Conservation (phyloP, 768 basidiomycete genomes). For the Pisolithus orientalis region DNA sequence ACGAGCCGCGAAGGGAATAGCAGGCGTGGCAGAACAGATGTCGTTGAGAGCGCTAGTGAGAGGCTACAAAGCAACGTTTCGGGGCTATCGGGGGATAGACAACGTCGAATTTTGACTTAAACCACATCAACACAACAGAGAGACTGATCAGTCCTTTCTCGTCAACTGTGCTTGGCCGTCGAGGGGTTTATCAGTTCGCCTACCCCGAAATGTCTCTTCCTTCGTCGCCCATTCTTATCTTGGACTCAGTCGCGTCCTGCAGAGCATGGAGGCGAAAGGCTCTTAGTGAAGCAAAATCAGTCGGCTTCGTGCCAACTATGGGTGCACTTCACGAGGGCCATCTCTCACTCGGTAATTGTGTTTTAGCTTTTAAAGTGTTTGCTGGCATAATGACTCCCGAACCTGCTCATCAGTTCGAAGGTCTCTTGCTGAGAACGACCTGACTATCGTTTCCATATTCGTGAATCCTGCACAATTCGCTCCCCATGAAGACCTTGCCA, state of each 20-base stretch:
- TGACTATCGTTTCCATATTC: slow-evolving; percentile 92
- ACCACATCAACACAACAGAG: too few relatives aligned
- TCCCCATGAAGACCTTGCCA: slow-evolving; percentile 85
- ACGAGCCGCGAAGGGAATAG: too few relatives aligned
- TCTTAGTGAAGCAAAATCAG: slow-evolving; percentile 50
- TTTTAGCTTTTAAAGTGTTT: not conserved
- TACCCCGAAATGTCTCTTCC: slow-evolving; percentile 22
- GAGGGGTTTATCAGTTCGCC: not conserved
- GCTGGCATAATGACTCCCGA: not conserved
- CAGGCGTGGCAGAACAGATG: too few relatives aligned
- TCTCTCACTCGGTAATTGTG: slow-evolving; percentile 70
- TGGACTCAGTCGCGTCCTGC: slow-evolving; percentile 55
- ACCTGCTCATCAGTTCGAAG: slow-evolving; percentile 51
- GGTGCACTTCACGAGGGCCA: slow-evolving; percentile 95
- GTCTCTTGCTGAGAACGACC: slow-evolving; percentile 72
- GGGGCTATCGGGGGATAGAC: too few relatives aligned
- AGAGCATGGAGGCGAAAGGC: slow-evolving; percentile 71
- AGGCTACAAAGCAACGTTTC: too few relatives aligned
- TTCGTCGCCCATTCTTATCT: slow-evolving; percentile 35
- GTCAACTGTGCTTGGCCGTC: not conserved
- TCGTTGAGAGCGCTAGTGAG: too few relatives aligned
- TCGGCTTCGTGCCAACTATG: slow-evolving; percentile 98
- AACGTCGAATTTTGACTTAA: too few relatives aligned
- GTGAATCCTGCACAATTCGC: slow-evolving; percentile 98
- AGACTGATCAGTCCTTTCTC: not conserved